These are phyloP conservation scores for Epichloe amarillans DNA, from an alignment of 2,329 filamentous ascomycete genomes.

Conservation along the genomic window DNA sequence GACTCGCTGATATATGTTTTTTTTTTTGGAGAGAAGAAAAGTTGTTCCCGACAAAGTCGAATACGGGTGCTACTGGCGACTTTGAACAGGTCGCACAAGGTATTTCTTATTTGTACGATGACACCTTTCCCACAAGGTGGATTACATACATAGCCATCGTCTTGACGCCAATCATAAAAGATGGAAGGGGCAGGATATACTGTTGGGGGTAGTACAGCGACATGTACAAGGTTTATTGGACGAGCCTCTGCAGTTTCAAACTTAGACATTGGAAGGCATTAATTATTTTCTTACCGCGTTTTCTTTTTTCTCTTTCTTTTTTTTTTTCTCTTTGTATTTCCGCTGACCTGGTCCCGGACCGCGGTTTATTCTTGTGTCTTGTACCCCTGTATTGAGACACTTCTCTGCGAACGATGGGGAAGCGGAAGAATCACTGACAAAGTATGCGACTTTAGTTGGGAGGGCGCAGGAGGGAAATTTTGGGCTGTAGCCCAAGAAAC, in stretches of 20 bases:
- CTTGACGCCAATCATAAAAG: not conserved
- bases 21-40: constrained; percentile 1
- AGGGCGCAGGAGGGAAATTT: constrained; percentile 1
- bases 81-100: not conserved
- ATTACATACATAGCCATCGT: not conserved
- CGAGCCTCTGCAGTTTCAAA: not conserved
- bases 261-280: constrained; percentile 5
- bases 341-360: not conserved
- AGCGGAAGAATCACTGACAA: not conserved
- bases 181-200: not conserved
- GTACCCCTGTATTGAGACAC: not conserved
- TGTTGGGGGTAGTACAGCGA: constrained; percentile 1
- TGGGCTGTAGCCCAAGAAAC: not conserved
- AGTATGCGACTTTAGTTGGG: not conserved
- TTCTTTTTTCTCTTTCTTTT: constrained; percentile 1
- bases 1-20: not conserved
- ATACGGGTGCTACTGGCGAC: not conserved
- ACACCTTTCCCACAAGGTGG: not conserved
- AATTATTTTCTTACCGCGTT: constrained; percentile 1
- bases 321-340: constrained; percentile 1
- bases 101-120: constrained; percentile 1
- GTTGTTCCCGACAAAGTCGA: not conserved
- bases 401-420: not conserved
- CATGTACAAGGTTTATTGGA: constrained; percentile 2
- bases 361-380: not conserved